Percentiles rank a stretch among this genome's conserved stretches.
These are phyloP conservation scores for Oidiodendron maius DNA, from an alignment of 495 filamentous ascomycete species.

Conservation along the genomic window DNA sequence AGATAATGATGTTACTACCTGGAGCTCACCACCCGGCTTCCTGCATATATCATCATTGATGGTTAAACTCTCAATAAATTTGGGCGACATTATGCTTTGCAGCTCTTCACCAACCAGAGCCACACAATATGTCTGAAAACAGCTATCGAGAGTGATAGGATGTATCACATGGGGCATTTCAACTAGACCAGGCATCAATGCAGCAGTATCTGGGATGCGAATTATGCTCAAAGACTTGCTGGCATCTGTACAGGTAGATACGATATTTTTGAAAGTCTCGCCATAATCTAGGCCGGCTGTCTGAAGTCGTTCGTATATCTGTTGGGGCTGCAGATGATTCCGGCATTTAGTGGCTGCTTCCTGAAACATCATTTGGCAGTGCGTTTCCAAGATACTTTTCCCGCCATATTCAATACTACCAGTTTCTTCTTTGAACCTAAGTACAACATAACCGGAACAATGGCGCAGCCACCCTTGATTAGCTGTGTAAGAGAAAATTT, in stretches of 20 bases:
- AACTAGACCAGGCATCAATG: constrained; percentile 34
- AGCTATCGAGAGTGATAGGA: constrained; percentile 32
- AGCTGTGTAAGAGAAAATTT: neutral
- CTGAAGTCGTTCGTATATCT: neutral
- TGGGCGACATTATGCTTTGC: neutral
- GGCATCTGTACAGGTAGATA: neutral
- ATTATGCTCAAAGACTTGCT: neutral
- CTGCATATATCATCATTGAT: neutral
- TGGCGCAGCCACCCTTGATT: neutral
- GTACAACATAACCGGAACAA: neutral
- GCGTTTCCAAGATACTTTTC: neutral
- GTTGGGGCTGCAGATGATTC: neutral
- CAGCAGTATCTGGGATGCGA: neutral
- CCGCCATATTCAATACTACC: neutral
- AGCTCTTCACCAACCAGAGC: too few relatives aligned
- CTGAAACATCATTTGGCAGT: neutral
- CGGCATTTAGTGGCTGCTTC: neutral
- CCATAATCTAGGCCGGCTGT: neutral
- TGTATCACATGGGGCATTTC: constrained; percentile 36
- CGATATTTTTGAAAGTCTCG: neutral
- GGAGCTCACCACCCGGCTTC: neutral
- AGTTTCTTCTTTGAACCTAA: neutral
- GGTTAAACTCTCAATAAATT: neutral
- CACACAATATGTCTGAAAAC: constrained; percentile 3
- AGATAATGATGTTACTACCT: neutral